A percentile compares a stretch with the other conserved stretches of the same genome.
phyloP scores from a whole-genome alignment of 1,139 yeast genomes.

The Meyerozyma smithsonii region DNA sequence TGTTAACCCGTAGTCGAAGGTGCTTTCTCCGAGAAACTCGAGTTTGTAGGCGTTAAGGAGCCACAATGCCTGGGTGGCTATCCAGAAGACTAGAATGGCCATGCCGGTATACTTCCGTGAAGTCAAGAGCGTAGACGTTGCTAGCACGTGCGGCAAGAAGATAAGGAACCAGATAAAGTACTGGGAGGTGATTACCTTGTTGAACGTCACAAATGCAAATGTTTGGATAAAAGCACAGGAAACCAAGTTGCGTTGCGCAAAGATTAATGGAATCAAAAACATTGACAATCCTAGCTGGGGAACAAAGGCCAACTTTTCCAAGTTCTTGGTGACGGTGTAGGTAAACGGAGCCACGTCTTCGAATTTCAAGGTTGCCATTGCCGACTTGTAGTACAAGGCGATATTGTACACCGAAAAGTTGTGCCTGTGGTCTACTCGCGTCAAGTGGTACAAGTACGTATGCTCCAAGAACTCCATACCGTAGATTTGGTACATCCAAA shows the following conservation, averaged over 20 bases:
- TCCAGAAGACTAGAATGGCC: constrained; percentile 53
- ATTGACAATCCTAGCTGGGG: constrained; percentile 72
- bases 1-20: constrained; percentile 61
- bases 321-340: constrained; percentile 10
- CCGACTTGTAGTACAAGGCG: constrained; percentile 63
- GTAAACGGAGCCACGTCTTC: constrained; percentile 5
- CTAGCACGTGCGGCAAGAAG: constrained; percentile 67
- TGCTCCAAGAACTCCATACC: constrained; percentile 76
- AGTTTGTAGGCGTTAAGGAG: constrained; percentile 69
- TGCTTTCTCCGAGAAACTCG: constrained; percentile 72
- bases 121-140: constrained; percentile 34
- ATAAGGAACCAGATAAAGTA: constrained; percentile 93
- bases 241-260: constrained; percentile 50
- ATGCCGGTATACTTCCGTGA: constrained; percentile 26
- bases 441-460: constrained; percentile 77
- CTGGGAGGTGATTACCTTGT: constrained; percentile 91
- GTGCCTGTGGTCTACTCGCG: constrained; percentile 87
- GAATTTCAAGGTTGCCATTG: constrained; percentile 11
- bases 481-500: constrained; percentile 58
- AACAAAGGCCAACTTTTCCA: constrained; percentile 61
- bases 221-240: constrained; percentile 83
- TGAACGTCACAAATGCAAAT: constrained; percentile 81
- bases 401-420: constrained; percentile 88
- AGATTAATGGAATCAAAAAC: constrained; percentile 54
- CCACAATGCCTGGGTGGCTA: constrained; percentile 72